Conservation (phyloP, 1,284 basidiomycete genomes). For the Flammula alnicola region DNA sequence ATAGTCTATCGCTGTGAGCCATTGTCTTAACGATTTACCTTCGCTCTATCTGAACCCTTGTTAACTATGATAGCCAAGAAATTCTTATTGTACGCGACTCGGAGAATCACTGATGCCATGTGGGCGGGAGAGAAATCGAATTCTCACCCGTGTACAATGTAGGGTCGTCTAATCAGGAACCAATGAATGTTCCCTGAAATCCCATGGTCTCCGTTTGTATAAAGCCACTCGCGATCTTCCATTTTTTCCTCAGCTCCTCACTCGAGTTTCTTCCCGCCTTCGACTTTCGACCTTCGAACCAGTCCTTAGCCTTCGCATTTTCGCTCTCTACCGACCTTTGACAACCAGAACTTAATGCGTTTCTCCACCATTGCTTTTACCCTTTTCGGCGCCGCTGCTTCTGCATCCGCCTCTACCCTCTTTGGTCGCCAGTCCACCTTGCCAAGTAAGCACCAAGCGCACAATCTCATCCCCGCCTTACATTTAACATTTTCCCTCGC, state of each 20-base stretch:
- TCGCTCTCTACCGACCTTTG: slow-evolving; percentile 25
- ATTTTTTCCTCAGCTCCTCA: slow-evolving; percentile 29
- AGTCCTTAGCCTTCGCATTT: slow-evolving; percentile 26
- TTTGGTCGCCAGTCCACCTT: slow-evolving; percentile 39
- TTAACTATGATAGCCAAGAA: slow-evolving; percentile 6
- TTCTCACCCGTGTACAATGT: slow-evolving; percentile 12
- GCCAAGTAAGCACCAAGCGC: slow-evolving; percentile 34
- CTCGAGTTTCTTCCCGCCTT: slow-evolving; percentile 31
- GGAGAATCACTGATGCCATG: slow-evolving; percentile 11
- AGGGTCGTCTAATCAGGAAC: slow-evolving; percentile 16
- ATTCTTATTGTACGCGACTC: slow-evolving; percentile 9
- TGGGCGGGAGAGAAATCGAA: neutral
- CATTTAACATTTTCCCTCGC: neutral
- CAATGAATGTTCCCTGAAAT: slow-evolving; percentile 7
- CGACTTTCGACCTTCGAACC: slow-evolving; percentile 23
- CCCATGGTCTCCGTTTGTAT: slow-evolving; percentile 14
- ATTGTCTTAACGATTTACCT: too few species aligned
- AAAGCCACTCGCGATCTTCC: slow-evolving; percentile 12
- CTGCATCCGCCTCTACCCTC: slow-evolving; percentile 43
- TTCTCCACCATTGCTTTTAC: slow-evolving; percentile 47
- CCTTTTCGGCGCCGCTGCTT: slow-evolving; percentile 46
- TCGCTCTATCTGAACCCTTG: slow-evolving; percentile 7
- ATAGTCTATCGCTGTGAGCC: slow-evolving; percentile 7
- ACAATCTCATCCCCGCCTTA: neutral
- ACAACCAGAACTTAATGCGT: slow-evolving; percentile 53